Evolutionary conservation across 306 rosid species (phyloP), one percentile per base, ranked within the genome.

Genomic region (Senna tora): DNA sequence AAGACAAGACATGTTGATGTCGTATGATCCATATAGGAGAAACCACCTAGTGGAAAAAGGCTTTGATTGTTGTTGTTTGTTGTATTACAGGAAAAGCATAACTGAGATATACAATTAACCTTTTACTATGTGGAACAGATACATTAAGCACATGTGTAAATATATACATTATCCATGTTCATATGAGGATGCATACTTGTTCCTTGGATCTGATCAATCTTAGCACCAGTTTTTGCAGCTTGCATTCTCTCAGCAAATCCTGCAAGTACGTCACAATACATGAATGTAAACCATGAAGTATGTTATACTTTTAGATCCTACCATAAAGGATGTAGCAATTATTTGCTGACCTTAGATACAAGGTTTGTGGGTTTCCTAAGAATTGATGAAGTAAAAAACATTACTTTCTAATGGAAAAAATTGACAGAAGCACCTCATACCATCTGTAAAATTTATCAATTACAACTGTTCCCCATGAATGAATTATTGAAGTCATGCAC

Each of bases 141-240:
- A 72, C 19, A 52, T 19, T 49, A 80, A 25, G 15, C 30, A 36
- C 57, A 34, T 10, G 39, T 3, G 21, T 6, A n/a, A 16, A 25
- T 41, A 7, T 17, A 49, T 33, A 45, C 42, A 54, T 43, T 34
- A 41, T 58, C 28, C 42, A 69, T 47, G 51, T 82, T 33, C 21
- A 71, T 30, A 38, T 19, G 65, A 59, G 39, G 78, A 75, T 79
- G 63, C 71, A 76, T 79, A 94, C 98, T 50, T 91, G 98, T 77
- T 85, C 90, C 83, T 74, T 73, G 69, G 92, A 86, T 89, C 96
- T 88, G 87, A 91, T 82, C 80, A 83, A 84, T 77, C 85, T 61
- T 36, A 94, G 75, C 52, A 68, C 81, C 80, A 94, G 74, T 77
- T 80, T 80, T 81, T 83, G 83, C 83, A 91, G 79, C 81, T 82